These are phyloP conservation scores for Podospora anserina DNA, from an alignment of 495 filamentous ascomycete species.

Conservation along the genomic window DNA sequence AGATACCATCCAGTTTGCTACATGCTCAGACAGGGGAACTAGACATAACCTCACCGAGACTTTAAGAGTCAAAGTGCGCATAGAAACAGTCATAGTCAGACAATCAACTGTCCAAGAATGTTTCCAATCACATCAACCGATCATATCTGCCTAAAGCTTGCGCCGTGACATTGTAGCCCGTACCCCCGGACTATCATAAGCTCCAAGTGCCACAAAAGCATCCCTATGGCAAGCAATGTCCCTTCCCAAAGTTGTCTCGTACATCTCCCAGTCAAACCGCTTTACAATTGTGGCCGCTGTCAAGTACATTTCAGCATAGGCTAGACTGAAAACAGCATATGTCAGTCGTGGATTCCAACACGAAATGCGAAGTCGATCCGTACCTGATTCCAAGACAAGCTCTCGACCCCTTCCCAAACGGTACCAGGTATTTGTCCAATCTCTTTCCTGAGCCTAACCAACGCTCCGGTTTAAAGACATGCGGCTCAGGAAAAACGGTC, in stretches of 20 bases:
- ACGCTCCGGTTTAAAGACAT: conserved; percentile 48
- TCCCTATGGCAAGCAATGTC: conserved; percentile 22
- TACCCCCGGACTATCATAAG: conserved; percentile 22
- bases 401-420: conserved; percentile 48
- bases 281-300: conserved; percentile 11
- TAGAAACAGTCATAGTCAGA: too few relatives aligned
- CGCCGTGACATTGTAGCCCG: conserved; percentile 7
- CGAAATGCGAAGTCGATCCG: conserved; percentile 4
- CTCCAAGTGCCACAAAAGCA: conserved; percentile 18
- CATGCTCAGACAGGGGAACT: too few relatives aligned
- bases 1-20: too few relatives aligned
- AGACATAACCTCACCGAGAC: too few relatives aligned
- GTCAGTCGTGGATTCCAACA: neutral
- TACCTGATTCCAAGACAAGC: conserved; percentile 52
- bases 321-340: conserved; percentile 21
- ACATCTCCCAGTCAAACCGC: conserved; percentile 23
- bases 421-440: conserved; percentile 48
- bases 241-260: conserved; percentile 17
- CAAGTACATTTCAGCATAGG: conserved; percentile 25
- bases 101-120: too few relatives aligned
- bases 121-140: too few relatives aligned
- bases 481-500: conserved; percentile 46
- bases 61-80: too few relatives aligned
- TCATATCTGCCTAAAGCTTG: neutral
- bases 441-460: conserved; percentile 42